Evolutionary conservation across 805 yeast genomes (phyloP).

Genomic region (Clavispora fructus): DNA sequence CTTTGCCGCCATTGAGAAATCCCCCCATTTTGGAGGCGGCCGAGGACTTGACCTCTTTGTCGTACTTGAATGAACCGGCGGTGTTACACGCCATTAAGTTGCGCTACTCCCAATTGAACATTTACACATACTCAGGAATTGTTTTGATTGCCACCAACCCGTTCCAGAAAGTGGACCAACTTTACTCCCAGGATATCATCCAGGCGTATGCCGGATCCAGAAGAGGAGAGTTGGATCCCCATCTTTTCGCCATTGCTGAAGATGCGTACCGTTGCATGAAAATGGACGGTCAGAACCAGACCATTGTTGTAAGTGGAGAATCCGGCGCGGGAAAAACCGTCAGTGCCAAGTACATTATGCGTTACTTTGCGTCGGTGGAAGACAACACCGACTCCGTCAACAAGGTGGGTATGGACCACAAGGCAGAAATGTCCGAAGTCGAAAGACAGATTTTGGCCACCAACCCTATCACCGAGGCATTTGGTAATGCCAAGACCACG

Average conservation of each 20-base stretch:
- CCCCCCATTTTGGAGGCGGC: slow-evolving; percentile 91
- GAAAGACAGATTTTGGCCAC: slow-evolving; percentile 95
- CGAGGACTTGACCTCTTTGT: slow-evolving; percentile 87
- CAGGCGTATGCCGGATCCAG: slow-evolving; percentile 92
- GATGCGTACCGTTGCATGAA: slow-evolving; percentile 96
- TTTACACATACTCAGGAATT: slow-evolving; percentile 94
- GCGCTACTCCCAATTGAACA: slow-evolving; percentile 83
- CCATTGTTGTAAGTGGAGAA: slow-evolving; percentile 95
- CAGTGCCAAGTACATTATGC: slow-evolving; percentile 94
- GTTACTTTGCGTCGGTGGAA: slow-evolving; percentile 94
- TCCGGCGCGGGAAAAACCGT: slow-evolving; percentile 99
- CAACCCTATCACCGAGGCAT: slow-evolving; percentile 95
- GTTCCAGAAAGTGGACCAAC: slow-evolving; percentile 84
- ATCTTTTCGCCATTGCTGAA: slow-evolving; percentile 94
- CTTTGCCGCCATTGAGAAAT: slow-evolving; percentile 77
- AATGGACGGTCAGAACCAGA: slow-evolving; percentile 77
- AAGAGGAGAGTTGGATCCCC: slow-evolving; percentile 95
- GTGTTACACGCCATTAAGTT: slow-evolving; percentile 89
- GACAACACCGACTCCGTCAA: slow-evolving; percentile 31
- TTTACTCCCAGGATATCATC: slow-evolving; percentile 86
- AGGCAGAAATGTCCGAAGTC: slow-evolving; percentile 74
- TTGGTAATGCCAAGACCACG: slow-evolving; percentile 97
- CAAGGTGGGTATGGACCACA: slow-evolving; percentile 31
- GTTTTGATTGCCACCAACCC: slow-evolving; percentile 96
- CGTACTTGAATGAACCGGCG: slow-evolving; percentile 94